Evolutionary conservation across 1,284 basidiomycete genomes (phyloP).

Genomic region (Trichosporon coremiiforme): DNA sequence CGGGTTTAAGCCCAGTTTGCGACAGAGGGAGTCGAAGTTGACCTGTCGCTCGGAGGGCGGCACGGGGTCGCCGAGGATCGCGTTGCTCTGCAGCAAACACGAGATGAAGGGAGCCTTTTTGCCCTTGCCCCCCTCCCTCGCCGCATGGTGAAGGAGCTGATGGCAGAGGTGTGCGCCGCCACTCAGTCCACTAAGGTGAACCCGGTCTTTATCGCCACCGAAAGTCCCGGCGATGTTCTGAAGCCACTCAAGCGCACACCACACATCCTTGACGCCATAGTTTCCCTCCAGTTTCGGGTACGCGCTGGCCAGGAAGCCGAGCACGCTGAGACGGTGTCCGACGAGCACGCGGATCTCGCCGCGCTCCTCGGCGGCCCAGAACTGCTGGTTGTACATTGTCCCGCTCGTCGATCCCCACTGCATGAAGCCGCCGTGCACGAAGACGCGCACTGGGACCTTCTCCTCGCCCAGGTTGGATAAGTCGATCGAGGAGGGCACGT

Average conservation of each 20-base stretch:
- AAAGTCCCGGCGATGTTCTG: slow-evolving; percentile 64
- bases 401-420: slow-evolving; percentile 70
- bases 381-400: slow-evolving; percentile 63
- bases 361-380: slow-evolving; percentile 66
- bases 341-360: slow-evolving; percentile 66
- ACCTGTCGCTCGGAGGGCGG: slow-evolving; percentile 63
- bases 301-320: slow-evolving; percentile 71
- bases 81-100: slow-evolving; percentile 70
- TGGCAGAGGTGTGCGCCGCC: slow-evolving; percentile 75
- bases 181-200: slow-evolving; percentile 68
- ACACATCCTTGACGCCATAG: slow-evolving; percentile 76
- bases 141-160: slow-evolving; percentile 70
- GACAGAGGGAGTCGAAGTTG: slow-evolving; percentile 67
- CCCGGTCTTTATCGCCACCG: slow-evolving; percentile 61
- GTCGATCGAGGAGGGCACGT: slow-evolving; percentile 58
- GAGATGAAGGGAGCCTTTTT: slow-evolving; percentile 65
- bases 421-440: slow-evolving; percentile 78
- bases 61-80: slow-evolving; percentile 61
- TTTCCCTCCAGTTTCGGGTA: slow-evolving; percentile 65
- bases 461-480: slow-evolving; percentile 58
- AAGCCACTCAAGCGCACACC: slow-evolving; percentile 67
- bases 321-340: slow-evolving; percentile 60
- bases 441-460: slow-evolving; percentile 67
- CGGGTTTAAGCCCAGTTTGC: slow-evolving; percentile 63
- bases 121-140: slow-evolving; percentile 58